Evolutionary conservation across 805 yeast species (phyloP), one percentile per base, ranked within the genome.

Genomic region (Candida ulmi): DNA sequence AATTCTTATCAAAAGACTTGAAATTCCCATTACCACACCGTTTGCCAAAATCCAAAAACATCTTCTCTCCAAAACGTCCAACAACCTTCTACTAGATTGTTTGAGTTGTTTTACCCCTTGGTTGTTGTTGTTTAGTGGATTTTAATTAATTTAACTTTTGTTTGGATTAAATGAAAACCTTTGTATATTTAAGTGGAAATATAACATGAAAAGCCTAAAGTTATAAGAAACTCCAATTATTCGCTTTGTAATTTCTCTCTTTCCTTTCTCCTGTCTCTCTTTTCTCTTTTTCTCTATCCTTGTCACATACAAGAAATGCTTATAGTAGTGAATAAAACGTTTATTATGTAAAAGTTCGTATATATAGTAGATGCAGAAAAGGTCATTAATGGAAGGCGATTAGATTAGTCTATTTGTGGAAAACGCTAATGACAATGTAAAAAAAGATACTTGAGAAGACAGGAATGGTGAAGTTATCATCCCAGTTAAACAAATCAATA

Each of bases 11-110:
- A 68, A 84, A 86, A 78, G 95, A 81, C 76, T 84, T 93, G 76
- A 87, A 88, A 76, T 93, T 93, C 97, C 99, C 99, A 78, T 84
- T 93, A 70, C 98, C 99, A 65, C 99, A 93, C 96, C 91, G 98
- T 79, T 80, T 90, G 70, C 84, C 78, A 74, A 90, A 88, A 79
- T 72, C 95, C 66, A 76, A 80, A 78, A 77, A 82, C 72, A 72
- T 88, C 70, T 93, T 76, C 80, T 78, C 91, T 71, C 76, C 87
- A 76, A 82, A 82, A 76, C 84, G 95, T 74, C 98, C 98, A 71
- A 70, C 95, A 63, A 93, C 99, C 69, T 90, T 81, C 87, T 91
- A 91, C 86, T 91, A 90, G 74, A 68, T 56, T 35, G 21, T 17
- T 40, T 35, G 38, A 40, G 30, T 37, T 30, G 30, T 16, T 16